Evolutionary conservation across 1,284 basidiomycete genomes (phyloP).

Genomic region (Pholiota adiposa): DNA sequence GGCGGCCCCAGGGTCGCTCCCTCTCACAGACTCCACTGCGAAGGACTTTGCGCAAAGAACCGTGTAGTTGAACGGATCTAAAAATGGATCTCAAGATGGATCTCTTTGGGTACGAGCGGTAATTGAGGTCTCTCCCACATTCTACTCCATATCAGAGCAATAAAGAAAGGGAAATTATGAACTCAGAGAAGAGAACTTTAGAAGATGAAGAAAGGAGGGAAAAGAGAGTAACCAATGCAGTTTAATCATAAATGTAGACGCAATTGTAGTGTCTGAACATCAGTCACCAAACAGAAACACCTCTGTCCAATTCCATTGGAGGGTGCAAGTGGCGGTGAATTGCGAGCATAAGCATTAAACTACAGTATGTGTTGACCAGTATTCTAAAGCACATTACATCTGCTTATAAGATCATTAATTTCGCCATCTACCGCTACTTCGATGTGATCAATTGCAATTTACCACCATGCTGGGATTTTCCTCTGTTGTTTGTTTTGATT

Average conservation of each 20-base stretch:
- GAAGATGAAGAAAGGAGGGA: background rate
- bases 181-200: background rate
- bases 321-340: background rate
- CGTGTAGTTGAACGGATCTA: no score
- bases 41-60: background rate
- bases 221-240: background rate
- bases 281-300: background rate
- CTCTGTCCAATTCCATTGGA: background rate
- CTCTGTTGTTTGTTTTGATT: background rate
- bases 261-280: background rate
- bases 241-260: background rate
- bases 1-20: background rate
- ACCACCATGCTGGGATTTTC: background rate
- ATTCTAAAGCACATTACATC: background rate
- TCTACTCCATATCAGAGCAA: background rate
- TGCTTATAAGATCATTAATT: background rate
- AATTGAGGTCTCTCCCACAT: background rate
- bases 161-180: background rate
- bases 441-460: background rate
- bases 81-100: background rate
- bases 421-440: background rate
- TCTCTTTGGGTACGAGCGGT: background rate
- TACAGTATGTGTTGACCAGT: no score
- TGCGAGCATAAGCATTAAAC: background rate
- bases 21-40: background rate